A percentile compares a stretch with the other conserved stretches of the same genome.
Conservation (phyloP, 257 asterid genomes). For the Petrea volubilis region DNA sequence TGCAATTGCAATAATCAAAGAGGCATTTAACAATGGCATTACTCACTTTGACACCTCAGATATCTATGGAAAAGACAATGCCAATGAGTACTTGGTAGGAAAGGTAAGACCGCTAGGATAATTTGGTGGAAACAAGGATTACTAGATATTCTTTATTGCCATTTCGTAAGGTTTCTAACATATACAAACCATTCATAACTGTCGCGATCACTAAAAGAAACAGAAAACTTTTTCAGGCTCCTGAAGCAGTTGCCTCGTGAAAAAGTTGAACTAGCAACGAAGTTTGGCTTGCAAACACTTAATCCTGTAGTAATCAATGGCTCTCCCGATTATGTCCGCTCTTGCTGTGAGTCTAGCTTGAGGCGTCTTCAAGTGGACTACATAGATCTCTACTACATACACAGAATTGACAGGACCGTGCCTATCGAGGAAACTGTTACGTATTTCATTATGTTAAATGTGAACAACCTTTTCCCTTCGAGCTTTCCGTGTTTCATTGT, state of each 20-base stretch:
- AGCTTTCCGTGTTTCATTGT: neutral
- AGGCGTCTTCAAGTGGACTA: constrained; percentile 58
- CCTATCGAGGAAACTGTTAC: constrained; percentile 59
- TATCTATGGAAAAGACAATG: constrained; percentile 42
- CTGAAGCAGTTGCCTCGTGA: constrained; percentile 61
- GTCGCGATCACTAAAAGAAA: no score
- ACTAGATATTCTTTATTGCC: neutral
- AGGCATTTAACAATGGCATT: constrained; percentile 46
- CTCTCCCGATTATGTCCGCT: constrained; percentile 56
- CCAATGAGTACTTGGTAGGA: constrained; percentile 50
- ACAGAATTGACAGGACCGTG: constrained; percentile 52
- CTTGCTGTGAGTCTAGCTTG: constrained; percentile 68
- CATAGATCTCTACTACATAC: constrained; percentile 62
- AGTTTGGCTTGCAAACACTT: constrained; percentile 50
- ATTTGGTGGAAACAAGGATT: neutral
- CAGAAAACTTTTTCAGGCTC: no score
- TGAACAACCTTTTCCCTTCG: no score
- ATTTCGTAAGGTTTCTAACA: no score
- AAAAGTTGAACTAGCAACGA: constrained; percentile 61
- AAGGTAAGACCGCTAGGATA: constrained; percentile 46
- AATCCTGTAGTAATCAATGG: constrained; percentile 53
- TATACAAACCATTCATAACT: no score
- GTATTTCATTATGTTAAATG: neutral
- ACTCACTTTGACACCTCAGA: constrained; percentile 54
- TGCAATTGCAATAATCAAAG: constrained; percentile 50